phyloP scores from a whole-genome alignment of 2,329 filamentous ascomycete species.

The Ilyonectria robusta region DNA sequence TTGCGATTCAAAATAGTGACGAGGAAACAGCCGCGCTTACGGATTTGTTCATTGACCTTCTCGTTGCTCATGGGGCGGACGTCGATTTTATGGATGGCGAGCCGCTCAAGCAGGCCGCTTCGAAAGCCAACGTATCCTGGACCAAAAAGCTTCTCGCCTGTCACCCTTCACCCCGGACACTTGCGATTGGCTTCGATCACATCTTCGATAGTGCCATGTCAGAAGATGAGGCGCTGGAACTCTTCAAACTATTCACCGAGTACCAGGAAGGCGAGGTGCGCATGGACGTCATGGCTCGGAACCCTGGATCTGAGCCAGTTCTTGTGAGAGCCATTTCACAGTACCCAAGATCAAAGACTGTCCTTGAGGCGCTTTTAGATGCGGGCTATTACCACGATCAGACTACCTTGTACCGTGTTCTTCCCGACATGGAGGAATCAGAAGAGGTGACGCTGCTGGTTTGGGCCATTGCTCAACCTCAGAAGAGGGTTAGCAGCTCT shows the following conservation, averaged over 20 bases:
- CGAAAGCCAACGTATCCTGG: conserved; percentile 64
- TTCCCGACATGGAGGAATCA: conserved; percentile 62
- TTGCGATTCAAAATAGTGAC: conserved; percentile 61
- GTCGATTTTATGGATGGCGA: conserved; percentile 68
- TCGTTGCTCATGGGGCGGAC: conserved; percentile 58
- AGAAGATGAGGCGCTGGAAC: conserved; percentile 64
- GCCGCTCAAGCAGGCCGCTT: conserved; percentile 68
- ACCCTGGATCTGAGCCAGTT: conserved; percentile 61
- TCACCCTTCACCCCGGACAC: conserved; percentile 63
- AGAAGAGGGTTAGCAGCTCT: conserved; percentile 72
- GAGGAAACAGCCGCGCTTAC: conserved; percentile 57
- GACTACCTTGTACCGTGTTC: conserved; percentile 58
- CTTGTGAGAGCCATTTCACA: conserved; percentile 67
- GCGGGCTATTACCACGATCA: conserved; percentile 74
- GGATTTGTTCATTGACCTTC: conserved; percentile 60
- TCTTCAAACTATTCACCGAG: conserved; percentile 67
- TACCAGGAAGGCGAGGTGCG: conserved; percentile 62
- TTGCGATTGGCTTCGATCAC: conserved; percentile 68
- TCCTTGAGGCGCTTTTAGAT: conserved; percentile 68
- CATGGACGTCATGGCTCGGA: conserved; percentile 65
- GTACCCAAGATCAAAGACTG: conserved; percentile 67
- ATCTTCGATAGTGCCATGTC: conserved; percentile 67
- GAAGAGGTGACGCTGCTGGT: conserved; percentile 71
- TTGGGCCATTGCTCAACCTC: conserved; percentile 74
- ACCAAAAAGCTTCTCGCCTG: conserved; percentile 65